Evolutionary conservation across 306 rosid species (phyloP), one percentile per base, ranked within the genome.

Genomic region (Rosa multiflora): DNA sequence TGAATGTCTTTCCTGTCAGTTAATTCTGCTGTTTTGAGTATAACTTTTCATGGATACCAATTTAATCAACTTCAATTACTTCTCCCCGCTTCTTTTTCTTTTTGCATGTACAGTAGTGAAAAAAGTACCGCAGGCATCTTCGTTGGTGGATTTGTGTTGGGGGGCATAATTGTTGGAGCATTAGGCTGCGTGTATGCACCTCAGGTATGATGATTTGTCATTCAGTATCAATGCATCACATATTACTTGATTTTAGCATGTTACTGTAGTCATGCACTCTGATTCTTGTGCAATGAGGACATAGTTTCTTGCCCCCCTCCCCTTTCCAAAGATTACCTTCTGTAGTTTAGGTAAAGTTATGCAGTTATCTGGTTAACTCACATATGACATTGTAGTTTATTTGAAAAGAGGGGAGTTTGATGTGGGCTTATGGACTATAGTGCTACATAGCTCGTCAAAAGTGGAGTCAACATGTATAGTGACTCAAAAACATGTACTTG

Each of bases 101-200:
- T 75, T 44, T 75, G 70, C 20, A 23, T 49, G 42, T 72, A 74
- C 89, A 90, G 92, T 61, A 84, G 76, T 72, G 87, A 84, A 83
- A 85, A 85, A 64, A 83, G 62, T 18, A 68, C 67, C 73, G 92
- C 90, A 66, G 82, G 85, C 73, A 69, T 84, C 82, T 88, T 90
- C 51, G 76, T 88, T 44, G 91, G 92, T 72, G 95, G 91, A 29
- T 88, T 90, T 85, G 79, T 88, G 43, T 78, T 90, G 84, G 95
- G 95, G 13, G 85, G 94, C 62, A 77, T 90, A 43, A 68, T 90
- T 73, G 90, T 83, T 75, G 94, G 92, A 76, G 86, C 94, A 78
- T 71, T 90, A 59, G 92, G 92, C 26, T 86, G 89, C 59, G 67
- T 87, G 43, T 90, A 82, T 79, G 95, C 95, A 70, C 92, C 92